Evolutionary conservation across 148 eudicot species (phyloP).

Genomic region (Chenopodium berlandieri): DNA sequence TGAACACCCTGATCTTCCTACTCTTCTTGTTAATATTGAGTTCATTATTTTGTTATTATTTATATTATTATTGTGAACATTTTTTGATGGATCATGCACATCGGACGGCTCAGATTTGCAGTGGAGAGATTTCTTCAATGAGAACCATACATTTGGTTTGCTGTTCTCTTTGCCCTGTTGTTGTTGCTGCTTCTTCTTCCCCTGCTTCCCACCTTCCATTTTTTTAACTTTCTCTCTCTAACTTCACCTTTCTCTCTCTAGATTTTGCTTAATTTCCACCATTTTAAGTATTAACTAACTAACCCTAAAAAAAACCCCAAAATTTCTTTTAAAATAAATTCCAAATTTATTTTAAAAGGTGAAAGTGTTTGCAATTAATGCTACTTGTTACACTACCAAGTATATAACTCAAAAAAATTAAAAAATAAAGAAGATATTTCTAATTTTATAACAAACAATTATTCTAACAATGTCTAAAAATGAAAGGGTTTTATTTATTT

Average conservation of each 20-base stretch:
- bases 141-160: constrained; percentile 85
- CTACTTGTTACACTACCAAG: constrained; percentile 7
- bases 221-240: not conserved
- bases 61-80: constrained; percentile 7
- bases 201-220: constrained; percentile 19
- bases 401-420: not conserved
- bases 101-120: constrained; percentile 91
- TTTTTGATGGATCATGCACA: constrained; percentile 61
- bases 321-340: not conserved
- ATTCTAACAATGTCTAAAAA: constrained; percentile 15
- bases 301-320: not conserved
- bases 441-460: constrained; percentile 19
- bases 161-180: constrained; percentile 37
- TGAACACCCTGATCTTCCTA: constrained; percentile 87
- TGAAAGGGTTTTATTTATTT: not conserved
- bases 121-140: constrained; percentile 73
- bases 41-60: constrained; percentile 37
- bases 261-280: not conserved
- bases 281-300: not conserved
- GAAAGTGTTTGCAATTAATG: constrained; percentile 16
- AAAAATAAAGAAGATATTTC: not conserved
- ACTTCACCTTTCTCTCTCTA: not conserved
- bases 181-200: not conserved
- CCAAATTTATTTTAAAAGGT: constrained; percentile 12
- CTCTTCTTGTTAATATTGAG: constrained; percentile 56